Evolutionary conservation across 73 alveolate species (phyloP).

Genomic region (Stentor coeruleus): DNA sequence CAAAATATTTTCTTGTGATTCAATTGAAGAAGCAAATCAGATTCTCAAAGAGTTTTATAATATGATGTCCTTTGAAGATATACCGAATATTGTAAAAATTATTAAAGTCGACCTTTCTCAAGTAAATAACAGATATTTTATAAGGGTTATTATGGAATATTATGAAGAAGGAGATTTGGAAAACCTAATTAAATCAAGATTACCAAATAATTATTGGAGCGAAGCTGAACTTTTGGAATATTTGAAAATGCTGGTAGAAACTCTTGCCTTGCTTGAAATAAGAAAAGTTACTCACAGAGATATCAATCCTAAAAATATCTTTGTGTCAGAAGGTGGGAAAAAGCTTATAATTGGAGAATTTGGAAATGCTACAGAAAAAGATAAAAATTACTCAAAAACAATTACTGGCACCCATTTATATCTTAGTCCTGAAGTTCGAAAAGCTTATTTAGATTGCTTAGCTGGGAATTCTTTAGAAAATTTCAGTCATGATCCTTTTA

Average conservation of each 20-base stretch:
- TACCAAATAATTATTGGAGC: neutral
- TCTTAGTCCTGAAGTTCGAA: neutral
- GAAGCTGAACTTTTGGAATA: neutral
- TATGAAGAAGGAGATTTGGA: neutral
- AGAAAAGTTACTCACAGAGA: constrained; percentile 11
- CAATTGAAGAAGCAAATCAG: neutral
- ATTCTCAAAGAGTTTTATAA: neutral
- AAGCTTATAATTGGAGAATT: neutral
- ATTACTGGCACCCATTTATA: constrained; percentile 12
- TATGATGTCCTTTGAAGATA: neutral
- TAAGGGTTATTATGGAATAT: constrained; percentile 3
- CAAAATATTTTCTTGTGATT: too few species aligned
- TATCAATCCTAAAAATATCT: constrained; percentile 14
- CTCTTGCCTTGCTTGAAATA: neutral
- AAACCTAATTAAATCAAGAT: neutral
- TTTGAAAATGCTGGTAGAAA: neutral
- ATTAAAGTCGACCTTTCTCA: neutral
- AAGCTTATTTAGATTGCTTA: neutral
- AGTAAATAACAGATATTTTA: neutral
- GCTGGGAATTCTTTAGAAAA: neutral
- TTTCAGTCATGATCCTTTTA: neutral
- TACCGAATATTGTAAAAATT: neutral
- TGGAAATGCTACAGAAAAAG: constrained; percentile 2
- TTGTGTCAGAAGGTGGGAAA: neutral
- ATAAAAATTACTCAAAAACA: neutral